Evolutionary conservation across 495 filamentous ascomycete species (phyloP).

Genomic region (Aspergillus sclerotiicarbonarius): DNA sequence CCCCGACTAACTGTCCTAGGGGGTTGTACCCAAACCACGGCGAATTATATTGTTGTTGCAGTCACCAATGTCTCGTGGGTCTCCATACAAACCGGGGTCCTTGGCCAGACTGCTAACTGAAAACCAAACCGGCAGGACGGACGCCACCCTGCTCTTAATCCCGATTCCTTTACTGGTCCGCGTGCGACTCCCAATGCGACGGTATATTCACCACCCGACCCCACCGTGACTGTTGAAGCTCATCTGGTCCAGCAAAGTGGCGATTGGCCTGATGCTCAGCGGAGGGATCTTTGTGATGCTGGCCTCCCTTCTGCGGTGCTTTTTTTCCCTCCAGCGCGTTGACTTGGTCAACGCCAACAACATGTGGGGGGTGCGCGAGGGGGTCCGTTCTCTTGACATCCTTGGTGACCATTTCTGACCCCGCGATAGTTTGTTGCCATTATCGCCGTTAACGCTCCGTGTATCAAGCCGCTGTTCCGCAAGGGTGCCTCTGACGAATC

Average conservation of each 20-base stretch:
- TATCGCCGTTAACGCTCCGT: slow-evolving; percentile 24
- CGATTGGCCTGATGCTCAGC: slow-evolving; percentile 21
- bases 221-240: neutral
- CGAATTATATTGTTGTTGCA: slow-evolving; percentile 23
- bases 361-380: slow-evolving; percentile 28
- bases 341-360: slow-evolving; percentile 22
- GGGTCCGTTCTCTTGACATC: slow-evolving; percentile 6
- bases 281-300: slow-evolving; percentile 24
- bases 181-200: slow-evolving; percentile 17
- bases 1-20: neutral
- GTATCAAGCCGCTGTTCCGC: slow-evolving; percentile 24
- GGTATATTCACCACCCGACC: slow-evolving; percentile 5
- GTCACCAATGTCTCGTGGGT: slow-evolving; percentile 19
- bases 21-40: slow-evolving; percentile 15
- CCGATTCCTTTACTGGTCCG: slow-evolving; percentile 20
- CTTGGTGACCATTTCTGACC: neutral
- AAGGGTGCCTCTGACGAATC: neutral
- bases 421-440: slow-evolving; percentile 22
- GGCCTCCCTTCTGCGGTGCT: slow-evolving; percentile 23
- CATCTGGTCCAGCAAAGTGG: slow-evolving; percentile 13
- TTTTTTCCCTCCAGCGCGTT: slow-evolving; percentile 20
- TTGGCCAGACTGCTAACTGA: no score
- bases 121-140: no score
- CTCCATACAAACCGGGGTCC: neutral
- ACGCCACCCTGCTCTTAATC: slow-evolving; percentile 17